Conservation (phyloP, 1,284 basidiomycete genomes). For the Somion occarium region DNA sequence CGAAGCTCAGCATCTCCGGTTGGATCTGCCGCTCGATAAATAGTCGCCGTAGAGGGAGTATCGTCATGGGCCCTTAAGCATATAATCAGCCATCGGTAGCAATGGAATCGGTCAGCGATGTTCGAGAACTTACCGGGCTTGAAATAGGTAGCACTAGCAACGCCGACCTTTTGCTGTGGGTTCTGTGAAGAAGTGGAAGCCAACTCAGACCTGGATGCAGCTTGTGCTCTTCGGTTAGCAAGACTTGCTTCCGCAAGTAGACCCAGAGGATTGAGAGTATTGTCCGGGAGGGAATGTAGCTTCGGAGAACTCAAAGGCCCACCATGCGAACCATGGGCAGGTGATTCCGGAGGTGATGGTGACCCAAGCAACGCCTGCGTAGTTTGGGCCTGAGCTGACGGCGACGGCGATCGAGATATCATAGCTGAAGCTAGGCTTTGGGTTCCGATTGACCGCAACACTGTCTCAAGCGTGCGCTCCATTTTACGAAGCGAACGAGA, state of each 20-base stretch:
- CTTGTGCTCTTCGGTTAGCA: slow-evolving; percentile 68
- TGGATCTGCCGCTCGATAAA: slow-evolving; percentile 88
- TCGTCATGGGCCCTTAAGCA: slow-evolving; percentile 74
- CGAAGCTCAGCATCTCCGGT: slow-evolving; percentile 87
- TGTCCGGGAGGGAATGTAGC: slow-evolving; percentile 87
- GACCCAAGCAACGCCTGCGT: slow-evolving; percentile 61
- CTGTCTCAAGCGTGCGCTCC: slow-evolving; percentile 88
- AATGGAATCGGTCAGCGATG: background rate
- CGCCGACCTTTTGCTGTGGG: slow-evolving; percentile 55
- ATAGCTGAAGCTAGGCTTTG: slow-evolving; percentile 75
- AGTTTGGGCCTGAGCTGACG: slow-evolving; percentile 44
- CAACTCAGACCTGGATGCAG: slow-evolving; percentile 19
- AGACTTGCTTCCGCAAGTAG: slow-evolving; percentile 88
- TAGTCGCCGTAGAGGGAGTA: slow-evolving; percentile 77
- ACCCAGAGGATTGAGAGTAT: slow-evolving; percentile 85
- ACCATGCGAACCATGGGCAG: slow-evolving; percentile 20
- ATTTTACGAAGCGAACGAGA: slow-evolving; percentile 88
- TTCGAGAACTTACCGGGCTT: slow-evolving; percentile 66
- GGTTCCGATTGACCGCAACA: slow-evolving; percentile 79
- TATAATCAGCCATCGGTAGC: background rate
- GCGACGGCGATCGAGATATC: slow-evolving; percentile 78
- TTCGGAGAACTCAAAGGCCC: slow-evolving; percentile 56
- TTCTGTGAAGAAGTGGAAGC: slow-evolving; percentile 13
- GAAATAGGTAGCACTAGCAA: slow-evolving; percentile 91
- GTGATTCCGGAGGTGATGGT: slow-evolving; percentile 46